A percentile compares a stretch with the other conserved stretches of the same genome.
phyloP scores from a whole-genome alignment of 495 filamentous ascomycete genomes.

The Hypoxylon lenormandii region DNA sequence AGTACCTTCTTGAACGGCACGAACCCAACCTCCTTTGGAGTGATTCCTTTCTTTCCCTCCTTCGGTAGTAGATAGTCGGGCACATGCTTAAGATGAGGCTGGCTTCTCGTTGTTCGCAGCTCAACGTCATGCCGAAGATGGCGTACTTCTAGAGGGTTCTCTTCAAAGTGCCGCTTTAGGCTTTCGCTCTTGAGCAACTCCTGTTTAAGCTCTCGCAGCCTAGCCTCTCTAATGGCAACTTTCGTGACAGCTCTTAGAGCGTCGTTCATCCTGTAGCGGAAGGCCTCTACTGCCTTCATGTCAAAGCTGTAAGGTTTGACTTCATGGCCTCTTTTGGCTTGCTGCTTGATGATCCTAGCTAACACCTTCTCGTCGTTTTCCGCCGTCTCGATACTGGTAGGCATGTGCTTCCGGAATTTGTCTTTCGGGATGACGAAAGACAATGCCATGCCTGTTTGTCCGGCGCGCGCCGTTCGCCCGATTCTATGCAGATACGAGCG shows the following conservation, averaged over 20 bases:
- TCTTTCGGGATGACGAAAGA: slow-evolving; percentile 88
- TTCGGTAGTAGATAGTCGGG: slow-evolving; percentile 91
- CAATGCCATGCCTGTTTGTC: slow-evolving; percentile 91
- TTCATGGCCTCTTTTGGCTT: slow-evolving; percentile 78
- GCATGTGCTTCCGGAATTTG: slow-evolving; percentile 85
- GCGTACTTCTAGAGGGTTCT: slow-evolving; percentile 88
- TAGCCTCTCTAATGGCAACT: slow-evolving; percentile 86
- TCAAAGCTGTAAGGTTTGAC: slow-evolving; percentile 92
- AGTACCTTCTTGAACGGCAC: slow-evolving; percentile 77
- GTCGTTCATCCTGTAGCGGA: slow-evolving; percentile 94
- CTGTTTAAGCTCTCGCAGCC: slow-evolving; percentile 84
- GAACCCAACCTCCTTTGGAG: slow-evolving; percentile 72
- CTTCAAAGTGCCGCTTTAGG: slow-evolving; percentile 93
- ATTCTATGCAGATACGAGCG: slow-evolving; percentile 92
- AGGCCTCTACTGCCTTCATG: slow-evolving; percentile 90
- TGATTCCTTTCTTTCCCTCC: slow-evolving; percentile 76
- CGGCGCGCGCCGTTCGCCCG: slow-evolving; percentile 90
- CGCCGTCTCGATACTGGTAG: slow-evolving; percentile 76
- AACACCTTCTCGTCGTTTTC: slow-evolving; percentile 87
- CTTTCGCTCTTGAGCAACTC: slow-evolving; percentile 94
- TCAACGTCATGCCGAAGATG: slow-evolving; percentile 93
- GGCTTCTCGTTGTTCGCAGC: slow-evolving; percentile 78
- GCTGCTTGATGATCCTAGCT: slow-evolving; percentile 75
- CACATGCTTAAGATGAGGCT: slow-evolving; percentile 92
- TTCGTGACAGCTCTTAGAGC: slow-evolving; percentile 62